Base-by-base conservation (phyloP, 2,329 filamentous ascomycete species). In the Alternaria atra region DNA sequence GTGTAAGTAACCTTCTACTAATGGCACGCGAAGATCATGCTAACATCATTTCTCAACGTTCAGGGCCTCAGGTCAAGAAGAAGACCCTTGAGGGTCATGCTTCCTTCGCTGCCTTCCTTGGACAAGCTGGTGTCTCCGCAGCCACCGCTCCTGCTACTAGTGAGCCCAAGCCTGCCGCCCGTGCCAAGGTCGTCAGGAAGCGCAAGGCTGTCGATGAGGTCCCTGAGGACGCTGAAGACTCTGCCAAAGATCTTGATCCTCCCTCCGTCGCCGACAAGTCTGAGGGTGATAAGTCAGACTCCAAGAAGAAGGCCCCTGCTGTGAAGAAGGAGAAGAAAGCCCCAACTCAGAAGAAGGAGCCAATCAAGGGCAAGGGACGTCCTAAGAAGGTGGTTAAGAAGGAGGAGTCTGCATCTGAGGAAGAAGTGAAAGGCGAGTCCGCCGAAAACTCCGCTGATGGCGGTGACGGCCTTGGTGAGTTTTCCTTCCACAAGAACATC, bases 1-100 rank as follows among this genome's bases (percentile, higher is more conserved):
- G 64, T 74, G 68, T 58, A 53, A 43, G 58, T 61, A 9, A 2
- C 6, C 23, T 13, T 1, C 13, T 1, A 27, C 9, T 2, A 20
- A 2, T 5, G 10, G 6, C 30, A 40, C 10, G 5, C n/a, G 4
- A 32, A 8, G 8, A 6, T 6, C 12, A 17, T 15, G 17, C 46
- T 52, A 35, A 52, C 2, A 10, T 12, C 3, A 6, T 9, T 9
- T 32, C 6, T 13, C 20, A 15, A 37, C 30, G 23, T 12, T 1
- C 13, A 61, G 58, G 53, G 65, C 75, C 75, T 0, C 68, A 67
- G 0, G 58, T 74, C 50, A 78, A 77, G 70, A 70, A 63, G 58
- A 77, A 75, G 65, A 72, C 64, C 4, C 58, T 67, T 3, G 74
- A 73, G 8, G 44, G 58, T 8, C 55, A 75, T 34, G 37, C 58